Evolutionary conservation across 2,329 filamentous ascomycete species (phyloP).

Genomic region (Trichoderma aggressivum): DNA sequence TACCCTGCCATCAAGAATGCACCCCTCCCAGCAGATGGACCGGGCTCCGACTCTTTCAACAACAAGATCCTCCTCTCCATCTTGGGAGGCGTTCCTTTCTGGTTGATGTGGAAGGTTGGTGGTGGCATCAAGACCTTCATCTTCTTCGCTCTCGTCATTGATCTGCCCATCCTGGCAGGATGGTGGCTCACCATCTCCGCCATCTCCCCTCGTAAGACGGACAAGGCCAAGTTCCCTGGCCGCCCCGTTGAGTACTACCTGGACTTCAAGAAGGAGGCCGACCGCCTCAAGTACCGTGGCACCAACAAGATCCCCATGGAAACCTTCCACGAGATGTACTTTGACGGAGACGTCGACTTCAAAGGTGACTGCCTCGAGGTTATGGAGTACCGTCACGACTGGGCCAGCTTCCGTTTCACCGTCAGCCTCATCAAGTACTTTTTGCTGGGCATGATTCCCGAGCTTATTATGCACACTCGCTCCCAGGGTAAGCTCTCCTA

Average conservation of each 20-base stretch:
- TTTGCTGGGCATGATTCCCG: conserved; percentile 80
- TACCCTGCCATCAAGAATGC: conserved; percentile 82
- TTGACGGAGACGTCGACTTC: conserved; percentile 90
- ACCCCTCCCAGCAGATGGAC: conserved; percentile 83
- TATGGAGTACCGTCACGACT: conserved; percentile 93
- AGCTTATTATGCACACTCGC: conserved; percentile 87
- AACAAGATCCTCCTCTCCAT: conserved; percentile 72
- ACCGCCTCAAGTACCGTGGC: conserved; percentile 67
- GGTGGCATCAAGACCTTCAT: conserved; percentile 85
- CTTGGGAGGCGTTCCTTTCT: conserved; percentile 69
- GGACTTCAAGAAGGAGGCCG: conserved; percentile 67
- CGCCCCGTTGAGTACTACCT: conserved; percentile 89
- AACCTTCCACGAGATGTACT: conserved; percentile 98
- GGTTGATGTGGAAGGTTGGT: conserved; percentile 79
- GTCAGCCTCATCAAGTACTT: conserved; percentile 82
- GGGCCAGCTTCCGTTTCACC: conserved; percentile 93
- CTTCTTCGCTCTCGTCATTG: conserved; percentile 77
- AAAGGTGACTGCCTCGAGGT: conserved; percentile 88
- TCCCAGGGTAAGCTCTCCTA: conserved; percentile 59
- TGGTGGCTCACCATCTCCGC: conserved; percentile 82
- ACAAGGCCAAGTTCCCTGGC: conserved; percentile 84
- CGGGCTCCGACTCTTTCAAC: conserved; percentile 83
- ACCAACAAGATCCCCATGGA: conserved; percentile 82
- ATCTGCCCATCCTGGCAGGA: conserved; percentile 71
- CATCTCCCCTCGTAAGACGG: conserved; percentile 84